Conservation (phyloP, 2,329 filamentous ascomycete genomes). For the Didymosphaeria variabile region DNA sequence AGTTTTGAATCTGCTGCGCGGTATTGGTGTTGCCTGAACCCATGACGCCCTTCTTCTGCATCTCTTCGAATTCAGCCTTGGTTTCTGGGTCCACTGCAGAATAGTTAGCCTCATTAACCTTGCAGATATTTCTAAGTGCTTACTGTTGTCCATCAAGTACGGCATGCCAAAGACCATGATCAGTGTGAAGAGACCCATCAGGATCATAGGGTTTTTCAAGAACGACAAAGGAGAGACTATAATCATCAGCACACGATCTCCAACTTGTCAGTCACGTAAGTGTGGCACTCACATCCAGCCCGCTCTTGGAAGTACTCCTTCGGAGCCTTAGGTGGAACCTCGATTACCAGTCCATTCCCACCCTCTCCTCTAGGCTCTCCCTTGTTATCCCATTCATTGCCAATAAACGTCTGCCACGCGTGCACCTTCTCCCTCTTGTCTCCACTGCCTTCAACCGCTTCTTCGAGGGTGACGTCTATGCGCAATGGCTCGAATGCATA, state of each 20-base stretch:
- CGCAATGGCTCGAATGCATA: constrained; percentile 81
- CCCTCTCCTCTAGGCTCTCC: constrained; percentile 67
- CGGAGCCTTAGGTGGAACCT: constrained; percentile 67
- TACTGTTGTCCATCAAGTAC: constrained; percentile 95
- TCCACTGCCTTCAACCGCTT: constrained; percentile 39
- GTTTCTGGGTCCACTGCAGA: constrained; percentile 92
- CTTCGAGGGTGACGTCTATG: constrained; percentile 70
- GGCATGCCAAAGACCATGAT: constrained; percentile 90
- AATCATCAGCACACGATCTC: constrained; percentile 28
- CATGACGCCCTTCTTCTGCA: constrained; percentile 79
- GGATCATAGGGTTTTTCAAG: constrained; percentile 95
- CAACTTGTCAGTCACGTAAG: neutral
- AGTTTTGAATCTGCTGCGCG: constrained; percentile 66
- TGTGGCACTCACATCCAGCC: constrained; percentile 71
- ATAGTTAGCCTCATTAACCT: constrained; percentile 20
- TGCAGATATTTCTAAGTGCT: constrained; percentile 42
- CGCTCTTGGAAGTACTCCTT: constrained; percentile 83
- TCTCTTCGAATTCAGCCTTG: constrained; percentile 89
- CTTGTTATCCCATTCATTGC: constrained; percentile 89
- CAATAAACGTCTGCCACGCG: constrained; percentile 86
- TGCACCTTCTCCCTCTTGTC: constrained; percentile 59
- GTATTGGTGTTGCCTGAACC: constrained; percentile 46
- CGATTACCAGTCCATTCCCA: constrained; percentile 61
- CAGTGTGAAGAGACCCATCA: constrained; percentile 86
- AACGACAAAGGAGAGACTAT: constrained; percentile 81